Conservation (phyloP, 805 yeast genomes). For the Yamadazyma sp. region DNA sequence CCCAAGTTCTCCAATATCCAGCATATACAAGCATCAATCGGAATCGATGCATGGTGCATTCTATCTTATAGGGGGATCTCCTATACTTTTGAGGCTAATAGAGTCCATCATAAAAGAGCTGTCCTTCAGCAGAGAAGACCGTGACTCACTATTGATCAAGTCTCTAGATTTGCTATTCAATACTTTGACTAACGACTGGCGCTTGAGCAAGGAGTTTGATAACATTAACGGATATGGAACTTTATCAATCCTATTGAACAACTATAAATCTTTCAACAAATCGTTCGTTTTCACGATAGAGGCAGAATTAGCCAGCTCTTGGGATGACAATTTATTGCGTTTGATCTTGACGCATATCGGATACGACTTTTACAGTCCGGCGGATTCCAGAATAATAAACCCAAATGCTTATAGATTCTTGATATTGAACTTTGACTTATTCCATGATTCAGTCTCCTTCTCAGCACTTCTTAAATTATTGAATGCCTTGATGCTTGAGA, state of each 20-base stretch:
- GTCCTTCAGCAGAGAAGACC: background rate
- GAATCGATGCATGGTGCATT: slow-evolving; percentile 31
- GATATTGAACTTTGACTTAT: slow-evolving; percentile 59
- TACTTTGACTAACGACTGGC: slow-evolving; percentile 48
- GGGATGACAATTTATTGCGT: slow-evolving; percentile 42
- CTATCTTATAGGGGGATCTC: slow-evolving; percentile 53
- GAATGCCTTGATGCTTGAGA: slow-evolving; percentile 51
- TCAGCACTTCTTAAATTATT: slow-evolving; percentile 58
- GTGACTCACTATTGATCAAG: slow-evolving; percentile 23
- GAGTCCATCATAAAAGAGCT: slow-evolving; percentile 37
- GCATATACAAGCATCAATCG: slow-evolving; percentile 23
- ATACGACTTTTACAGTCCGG: slow-evolving; percentile 48
- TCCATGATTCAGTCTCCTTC: slow-evolving; percentile 57
- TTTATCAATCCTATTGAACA: slow-evolving; percentile 51
- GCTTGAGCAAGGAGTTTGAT: slow-evolving; percentile 58
- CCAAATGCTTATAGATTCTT: slow-evolving; percentile 53
- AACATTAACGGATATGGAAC: slow-evolving; percentile 60
- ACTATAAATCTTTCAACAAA: slow-evolving; percentile 34
- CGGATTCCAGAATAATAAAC: slow-evolving; percentile 57
- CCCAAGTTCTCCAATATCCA: slow-evolving; percentile 4
- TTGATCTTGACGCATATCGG: slow-evolving; percentile 55
- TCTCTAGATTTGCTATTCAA: slow-evolving; percentile 43
- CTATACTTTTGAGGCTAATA: slow-evolving; percentile 44
- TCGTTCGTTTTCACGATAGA: background rate
- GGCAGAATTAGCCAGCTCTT: background rate